phyloP scores from a whole-genome alignment of 106 monocot genomes.

The Dendrobium chrysotoxum region DNA sequence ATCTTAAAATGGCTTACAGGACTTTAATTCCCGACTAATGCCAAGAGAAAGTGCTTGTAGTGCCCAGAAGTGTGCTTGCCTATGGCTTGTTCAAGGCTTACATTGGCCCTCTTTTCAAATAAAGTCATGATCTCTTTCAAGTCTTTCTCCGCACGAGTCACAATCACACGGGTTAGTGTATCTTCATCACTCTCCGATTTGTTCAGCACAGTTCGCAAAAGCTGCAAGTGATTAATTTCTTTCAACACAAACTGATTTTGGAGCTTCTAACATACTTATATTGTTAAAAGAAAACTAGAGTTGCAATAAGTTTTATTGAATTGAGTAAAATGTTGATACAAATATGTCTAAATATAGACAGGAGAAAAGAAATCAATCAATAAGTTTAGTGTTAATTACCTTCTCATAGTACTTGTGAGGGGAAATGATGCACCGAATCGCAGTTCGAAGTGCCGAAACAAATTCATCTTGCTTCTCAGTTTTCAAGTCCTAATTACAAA shows the following conservation, averaged over 20 bases:
- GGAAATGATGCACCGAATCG: conserved; percentile 45
- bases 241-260: background rate
- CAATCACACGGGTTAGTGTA: conserved; percentile 51
- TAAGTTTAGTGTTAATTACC: conserved; percentile 21
- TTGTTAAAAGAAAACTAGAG: too few relatives aligned
- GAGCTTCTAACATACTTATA: too few relatives aligned
- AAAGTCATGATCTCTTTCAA: conserved; percentile 40
- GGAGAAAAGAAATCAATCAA: too few relatives aligned
- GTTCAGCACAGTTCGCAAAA: conserved; percentile 32
- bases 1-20: background rate
- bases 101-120: conserved; percentile 22
- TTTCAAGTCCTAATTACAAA: conserved; percentile 29
- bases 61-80: conserved; percentile 16
- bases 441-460: conserved; percentile 34
- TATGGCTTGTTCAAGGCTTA: conserved; percentile 17
- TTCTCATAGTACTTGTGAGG: conserved; percentile 77
- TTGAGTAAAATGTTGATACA: too few relatives aligned
- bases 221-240: conserved; percentile 20
- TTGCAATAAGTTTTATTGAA: too few relatives aligned
- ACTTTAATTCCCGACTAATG: conserved; percentile 16
- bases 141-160: conserved; percentile 69
- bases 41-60: conserved; percentile 26
- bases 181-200: conserved; percentile 37
- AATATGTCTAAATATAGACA: too few relatives aligned
- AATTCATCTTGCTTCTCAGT: conserved; percentile 36